Evolutionary conservation across 805 yeast species (phyloP), one percentile per base, ranked within the genome.

Genomic region (Torulaspora delbrueckii): DNA sequence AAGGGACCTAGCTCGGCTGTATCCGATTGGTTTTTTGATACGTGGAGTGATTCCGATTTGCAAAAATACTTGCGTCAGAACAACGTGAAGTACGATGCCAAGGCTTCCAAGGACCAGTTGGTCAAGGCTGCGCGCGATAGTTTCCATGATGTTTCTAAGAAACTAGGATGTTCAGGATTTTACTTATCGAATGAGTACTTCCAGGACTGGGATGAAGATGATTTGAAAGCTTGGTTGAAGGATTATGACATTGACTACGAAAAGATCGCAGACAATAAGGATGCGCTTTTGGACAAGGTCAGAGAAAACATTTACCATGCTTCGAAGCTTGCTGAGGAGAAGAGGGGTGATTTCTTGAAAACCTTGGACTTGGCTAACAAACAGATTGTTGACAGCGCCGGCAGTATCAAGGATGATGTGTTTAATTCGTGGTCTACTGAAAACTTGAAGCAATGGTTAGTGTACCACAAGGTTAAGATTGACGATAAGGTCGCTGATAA

Each of bases 391-490:
- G 74, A 73, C 46, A 67, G 66, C 40, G 58, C 66, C 10, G 74
- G 73, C 13, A 46, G 63, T 24, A 54, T 74, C 47, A 72, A 69
- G 52, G 73, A 71, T 30, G 70, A 69, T 31, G 63, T 74, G 16
- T 73, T 78, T 58, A 69, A 76, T 47, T 62, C 69, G 13, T 79
- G 84, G 84, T 62, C 78, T 3, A 68, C 74, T 22, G 67, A 73
- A 4, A 84, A 81, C 54, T 62, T 82, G 47, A 66, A 71, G 54
- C 74, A 73, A 48, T 82, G 85, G 78, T 62, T 82, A 27, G 61
- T 68, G 44, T 58, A 66, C 33, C 78, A 76, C 55, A 75, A 74
- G 24, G 59, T 71, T 32, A 60, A 64, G 10, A 55, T 71, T 34
- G 66, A 66, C 32, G 67, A 69, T 28, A 57, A 64, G n/a, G 39